Conservation (phyloP, 352 stramenopile species). For the Phytophthora pluvialis region DNA sequence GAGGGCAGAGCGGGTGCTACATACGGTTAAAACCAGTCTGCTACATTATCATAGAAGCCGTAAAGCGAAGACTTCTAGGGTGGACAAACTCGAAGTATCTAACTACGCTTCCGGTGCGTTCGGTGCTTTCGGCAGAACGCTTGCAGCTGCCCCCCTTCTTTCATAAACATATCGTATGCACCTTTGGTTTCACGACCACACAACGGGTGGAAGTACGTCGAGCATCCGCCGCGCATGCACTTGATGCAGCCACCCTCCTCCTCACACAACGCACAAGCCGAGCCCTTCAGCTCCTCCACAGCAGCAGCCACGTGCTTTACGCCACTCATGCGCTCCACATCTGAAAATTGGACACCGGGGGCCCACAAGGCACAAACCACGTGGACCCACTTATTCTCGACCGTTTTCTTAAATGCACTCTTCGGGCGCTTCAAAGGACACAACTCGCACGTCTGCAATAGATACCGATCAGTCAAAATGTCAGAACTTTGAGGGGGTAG, state of each 20-base stretch:
- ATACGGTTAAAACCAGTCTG: slow-evolving; percentile 31
- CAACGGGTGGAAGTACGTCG: slow-evolving; percentile 81
- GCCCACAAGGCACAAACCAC: slow-evolving; percentile 90
- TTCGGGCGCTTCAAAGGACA: slow-evolving; percentile 73
- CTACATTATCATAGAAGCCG: slow-evolving; percentile 44
- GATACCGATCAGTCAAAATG: slow-evolving; percentile 2
- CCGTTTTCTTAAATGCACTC: slow-evolving; percentile 86
- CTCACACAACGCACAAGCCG: slow-evolving; percentile 69
- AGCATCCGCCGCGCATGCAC: slow-evolving; percentile 75
- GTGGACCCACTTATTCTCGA: slow-evolving; percentile 82
- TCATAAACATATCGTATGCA: slow-evolving; percentile 92
- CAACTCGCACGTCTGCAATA: slow-evolving; percentile 70
- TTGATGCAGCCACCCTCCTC: slow-evolving; percentile 83
- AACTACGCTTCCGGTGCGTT: slow-evolving; percentile 53
- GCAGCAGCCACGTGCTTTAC: slow-evolving; percentile 79
- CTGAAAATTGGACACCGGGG: slow-evolving; percentile 83
- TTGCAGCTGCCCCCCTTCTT: slow-evolving; percentile 81
- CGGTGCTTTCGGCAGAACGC: slow-evolving; percentile 85
- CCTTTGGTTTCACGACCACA: slow-evolving; percentile 84
- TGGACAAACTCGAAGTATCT: slow-evolving; percentile 37
- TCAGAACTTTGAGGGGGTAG: background rate
- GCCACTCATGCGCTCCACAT: slow-evolving; percentile 85
- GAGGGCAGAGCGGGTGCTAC: slow-evolving; percentile 7
- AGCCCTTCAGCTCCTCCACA: slow-evolving; percentile 68
- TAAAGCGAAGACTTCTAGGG: slow-evolving; percentile 43